Base-by-base conservation (phyloP, 208 protist genomes). In the Porcisia hertigi region DNA sequence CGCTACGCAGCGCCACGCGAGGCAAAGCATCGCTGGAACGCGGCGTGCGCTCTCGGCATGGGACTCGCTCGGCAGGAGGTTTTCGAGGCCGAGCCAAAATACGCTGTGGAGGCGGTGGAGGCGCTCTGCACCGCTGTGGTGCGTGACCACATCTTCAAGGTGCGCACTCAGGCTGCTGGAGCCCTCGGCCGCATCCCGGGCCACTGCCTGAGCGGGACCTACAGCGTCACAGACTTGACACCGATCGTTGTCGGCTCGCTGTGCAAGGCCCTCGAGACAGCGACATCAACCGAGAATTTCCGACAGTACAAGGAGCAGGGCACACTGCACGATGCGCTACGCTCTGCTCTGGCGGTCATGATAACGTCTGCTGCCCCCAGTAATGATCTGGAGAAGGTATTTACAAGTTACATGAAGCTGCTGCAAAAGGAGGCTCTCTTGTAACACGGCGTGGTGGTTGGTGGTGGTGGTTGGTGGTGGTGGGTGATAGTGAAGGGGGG, bases 11-110 rank as follows among this genome's bases (percentile, higher is more conserved):
- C 55, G 16, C 77, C 76, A 49, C 79, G 67, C 8, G 92, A 92
- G 71, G 85, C 87, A 7, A 96, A 96, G 80, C 80, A 89, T 20
- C 89, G 92, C 0, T 95, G 90, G 89, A 95, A 95, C 78, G 89
- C 92, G 1, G 90, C 92, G 9, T 86, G 64, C 39, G 88, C 92
- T 23, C 82, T 96, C 14, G 92, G 92, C 11, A 79, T 86, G 71
- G 88, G 72, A 3, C 73, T 96, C 36, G 71, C 86, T 2, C 86
- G 85, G 1, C 75, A 83, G 65, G 85, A 82, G 7, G 80, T 93
- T 8, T 93, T 92, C 62, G 89, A 93, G 53, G 90, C 89, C 39
- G 88, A 96, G 81, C 92, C 89, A 8, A 77, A 73, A 47, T 77
- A 73, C 60, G 80, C 88, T 18, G 76, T 83, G 41, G 78, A 81